A percentile compares a stretch with the other conserved stretches of the same genome.
These are phyloP conservation scores for Wallemia ichthyophaga DNA, from an alignment of 1,284 basidiomycete genomes.

Conservation along the genomic window DNA sequence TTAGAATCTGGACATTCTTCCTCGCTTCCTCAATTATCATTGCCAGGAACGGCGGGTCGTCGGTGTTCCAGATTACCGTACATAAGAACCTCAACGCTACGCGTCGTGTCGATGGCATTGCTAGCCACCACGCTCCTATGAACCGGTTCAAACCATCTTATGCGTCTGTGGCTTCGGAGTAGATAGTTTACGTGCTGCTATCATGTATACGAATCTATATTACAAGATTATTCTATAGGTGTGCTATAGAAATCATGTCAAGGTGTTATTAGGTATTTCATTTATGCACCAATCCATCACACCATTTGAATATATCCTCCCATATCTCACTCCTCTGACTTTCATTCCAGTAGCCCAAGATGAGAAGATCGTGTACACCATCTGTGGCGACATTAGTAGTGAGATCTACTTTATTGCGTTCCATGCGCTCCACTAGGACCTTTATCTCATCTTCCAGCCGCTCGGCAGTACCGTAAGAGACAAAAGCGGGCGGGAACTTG, in stretches of 20 bases:
- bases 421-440: conserved; percentile 4
- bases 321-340: conserved; percentile 3
- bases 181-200: no score
- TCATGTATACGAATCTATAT: no score
- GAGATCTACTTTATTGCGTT: conserved; percentile 4
- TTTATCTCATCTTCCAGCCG: conserved; percentile 8
- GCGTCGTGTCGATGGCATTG: conserved; percentile 30
- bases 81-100: conserved; percentile 94
- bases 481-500: conserved; percentile 5
- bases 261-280: no score
- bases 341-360: conserved; percentile 7
- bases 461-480: conserved; percentile 8
- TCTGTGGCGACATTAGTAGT: conserved; percentile 6
- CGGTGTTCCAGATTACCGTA: conserved; percentile 79
- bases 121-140: conserved; percentile 9
- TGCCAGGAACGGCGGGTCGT: conserved; percentile 41
- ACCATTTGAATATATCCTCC: conserved; percentile 5
- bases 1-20: conserved; percentile 66
- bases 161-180: not conserved
- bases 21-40: conserved; percentile 6
- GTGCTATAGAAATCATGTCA: no score
- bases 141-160: not conserved
- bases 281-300: not conserved
- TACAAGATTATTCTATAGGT: no score
- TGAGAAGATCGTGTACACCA: conserved; percentile 7